Evolutionary conservation across 1,284 basidiomycete species (phyloP), one percentile per base, ranked within the genome.

Genomic region (Ustilago sp.): DNA sequence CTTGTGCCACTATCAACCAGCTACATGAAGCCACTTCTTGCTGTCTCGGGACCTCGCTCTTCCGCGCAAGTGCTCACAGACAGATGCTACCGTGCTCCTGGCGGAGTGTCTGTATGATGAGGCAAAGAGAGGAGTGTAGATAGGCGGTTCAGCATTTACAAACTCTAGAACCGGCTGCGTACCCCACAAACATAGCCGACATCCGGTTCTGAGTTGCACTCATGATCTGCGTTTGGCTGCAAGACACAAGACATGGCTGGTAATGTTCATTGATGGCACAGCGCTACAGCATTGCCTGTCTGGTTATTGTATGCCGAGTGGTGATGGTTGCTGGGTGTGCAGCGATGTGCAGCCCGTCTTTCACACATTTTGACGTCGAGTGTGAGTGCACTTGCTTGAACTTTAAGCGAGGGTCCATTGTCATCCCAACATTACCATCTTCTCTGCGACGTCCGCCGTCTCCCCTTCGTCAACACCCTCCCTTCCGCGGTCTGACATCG

Each of bases 151-250:
- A 43, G n/a, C n/a, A 4, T 45, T 19, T 19, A 15, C 13, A 15
- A 41, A 13, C n/a, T 38, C 28, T 8, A 61, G 50, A 23, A 54
- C 60, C 52, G 52, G 52, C 15, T 23, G 43, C 38, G 9, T 11
- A 6, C 19, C 41, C 59, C 52, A 31, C 51, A 55, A 47, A 62
- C 4, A 28, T 34, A 55, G 28, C 60, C 51, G 52, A 35, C 43
- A 15, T 8, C 59, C 59, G 59, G 52, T 45, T 11, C 12, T 34
- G 36, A 0, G 4, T 23, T 39, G 23, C 51, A 19, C 11, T 45
- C n/a, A 5, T 2, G 43, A 17, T 45, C 4, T 45, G 43, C 13
- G 43, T 7, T 19, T 28, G 23, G 23, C 23, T 28, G 23, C 23
- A 28, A 28, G 23, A 28, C 23, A 28, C 23, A 28, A 28, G 23